phyloP scores from a whole-genome alignment of 2,329 filamentous ascomycete species.

The Penicillium brevicompactum region DNA sequence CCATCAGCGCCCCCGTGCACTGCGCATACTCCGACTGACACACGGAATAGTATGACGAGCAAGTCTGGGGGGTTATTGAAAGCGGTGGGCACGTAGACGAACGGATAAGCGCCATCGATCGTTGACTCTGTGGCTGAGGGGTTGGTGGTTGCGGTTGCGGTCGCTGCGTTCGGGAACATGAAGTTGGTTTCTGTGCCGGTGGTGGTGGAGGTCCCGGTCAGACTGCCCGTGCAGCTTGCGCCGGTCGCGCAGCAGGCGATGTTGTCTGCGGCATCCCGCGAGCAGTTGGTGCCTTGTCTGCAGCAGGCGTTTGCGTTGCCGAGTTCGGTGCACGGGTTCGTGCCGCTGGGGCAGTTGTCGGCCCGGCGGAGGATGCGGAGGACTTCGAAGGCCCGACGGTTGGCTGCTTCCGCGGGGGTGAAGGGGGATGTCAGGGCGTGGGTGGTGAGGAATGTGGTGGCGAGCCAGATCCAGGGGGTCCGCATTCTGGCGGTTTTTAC shows the following conservation, averaged over 20 bases:
- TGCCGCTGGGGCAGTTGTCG: slow-evolving; percentile 53
- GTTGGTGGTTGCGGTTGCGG: slow-evolving; percentile 31
- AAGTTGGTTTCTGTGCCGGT: slow-evolving; percentile 32
- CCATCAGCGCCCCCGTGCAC: slow-evolving; percentile 50
- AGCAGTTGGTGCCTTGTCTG: slow-evolving; percentile 54
- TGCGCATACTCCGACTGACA: slow-evolving; percentile 52
- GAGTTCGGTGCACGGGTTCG: slow-evolving; percentile 55
- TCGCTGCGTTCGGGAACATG: slow-evolving; percentile 37
- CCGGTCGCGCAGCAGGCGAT: slow-evolving; percentile 64
- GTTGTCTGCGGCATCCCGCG: slow-evolving; percentile 57
- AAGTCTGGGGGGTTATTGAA: slow-evolving; percentile 54
- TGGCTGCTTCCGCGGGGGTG: slow-evolving; percentile 26
- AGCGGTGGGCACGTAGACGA: slow-evolving; percentile 55
- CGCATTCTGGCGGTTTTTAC: slow-evolving; percentile 33
- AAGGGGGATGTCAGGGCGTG: slow-evolving; percentile 34
- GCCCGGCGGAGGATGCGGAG: slow-evolving; percentile 36
- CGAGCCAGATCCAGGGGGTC: slow-evolving; percentile 34
- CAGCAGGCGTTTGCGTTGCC: slow-evolving; percentile 61
- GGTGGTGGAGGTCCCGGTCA: slow-evolving; percentile 36
- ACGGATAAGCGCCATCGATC: slow-evolving; percentile 55
- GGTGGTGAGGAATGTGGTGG: slow-evolving; percentile 34
- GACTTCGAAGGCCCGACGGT: slow-evolving; percentile 32
- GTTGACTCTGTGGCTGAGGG: slow-evolving; percentile 38
- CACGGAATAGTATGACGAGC: slow-evolving; percentile 56
- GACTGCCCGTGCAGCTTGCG: slow-evolving; percentile 60